A percentile compares a stretch with the other conserved stretches of the same genome.
phyloP scores from a whole-genome alignment of 352 stramenopile genomes.

The Globisporangium carolinianum region DNA sequence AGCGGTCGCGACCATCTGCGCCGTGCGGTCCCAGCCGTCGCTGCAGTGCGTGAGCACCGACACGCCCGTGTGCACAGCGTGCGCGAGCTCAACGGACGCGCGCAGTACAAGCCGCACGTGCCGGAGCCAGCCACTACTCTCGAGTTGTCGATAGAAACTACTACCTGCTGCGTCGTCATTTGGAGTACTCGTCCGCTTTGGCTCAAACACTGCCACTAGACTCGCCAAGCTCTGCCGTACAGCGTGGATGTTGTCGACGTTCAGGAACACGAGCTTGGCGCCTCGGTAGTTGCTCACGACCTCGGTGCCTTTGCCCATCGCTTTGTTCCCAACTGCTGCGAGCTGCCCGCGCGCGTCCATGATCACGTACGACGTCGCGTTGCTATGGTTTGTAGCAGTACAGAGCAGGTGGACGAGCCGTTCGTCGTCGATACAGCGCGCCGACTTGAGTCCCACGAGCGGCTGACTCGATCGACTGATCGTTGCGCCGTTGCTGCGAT shows the following conservation, averaged over 20 bases:
- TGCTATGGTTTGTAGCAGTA: conserved; percentile 16
- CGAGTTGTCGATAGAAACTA: conserved; percentile 86
- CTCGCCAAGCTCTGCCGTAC: conserved; percentile 92
- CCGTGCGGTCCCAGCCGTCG: conserved; percentile 99
- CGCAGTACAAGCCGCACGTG: conserved; percentile 93
- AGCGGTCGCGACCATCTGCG: conserved; percentile 93
- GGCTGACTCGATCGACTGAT: conserved; percentile 79
- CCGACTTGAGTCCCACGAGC: conserved; percentile 73
- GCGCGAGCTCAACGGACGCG: conserved; percentile 89
- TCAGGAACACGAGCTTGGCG: conserved; percentile 94
- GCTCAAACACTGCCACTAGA: conserved; percentile 73
- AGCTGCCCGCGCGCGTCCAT: conserved; percentile 84
- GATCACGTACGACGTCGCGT: conserved; percentile 55
- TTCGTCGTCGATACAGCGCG: conserved; percentile 70
- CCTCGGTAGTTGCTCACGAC: conserved; percentile 94
- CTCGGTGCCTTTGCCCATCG: conserved; percentile 94
- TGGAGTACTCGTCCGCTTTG: conserved; percentile 23
- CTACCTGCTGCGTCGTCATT: conserved; percentile 59
- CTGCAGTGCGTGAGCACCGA: conserved; percentile 98
- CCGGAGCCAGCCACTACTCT: conserved; percentile 94
- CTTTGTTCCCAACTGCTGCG: conserved; percentile 77
- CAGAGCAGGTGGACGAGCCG: conserved; percentile 66
- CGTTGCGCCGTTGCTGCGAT: conserved; percentile 65
- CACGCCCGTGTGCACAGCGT: conserved; percentile 89
- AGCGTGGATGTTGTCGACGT: conserved; percentile 98